phyloP scores from a whole-genome alignment of 169 alveolate species.

The Cryptosporidium xiaoi region DNA sequence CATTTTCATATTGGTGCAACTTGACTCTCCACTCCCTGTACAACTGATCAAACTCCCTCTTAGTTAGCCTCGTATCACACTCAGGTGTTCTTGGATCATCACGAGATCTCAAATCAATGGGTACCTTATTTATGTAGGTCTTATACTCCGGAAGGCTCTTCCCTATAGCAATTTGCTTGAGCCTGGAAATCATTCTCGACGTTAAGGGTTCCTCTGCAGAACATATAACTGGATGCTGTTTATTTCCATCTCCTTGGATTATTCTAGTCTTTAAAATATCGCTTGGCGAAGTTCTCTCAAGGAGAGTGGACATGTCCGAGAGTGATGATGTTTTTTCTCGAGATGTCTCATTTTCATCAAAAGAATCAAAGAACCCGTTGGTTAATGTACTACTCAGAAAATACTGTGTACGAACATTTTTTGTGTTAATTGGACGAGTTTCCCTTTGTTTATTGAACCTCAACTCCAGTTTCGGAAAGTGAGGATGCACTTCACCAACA shows the following conservation, averaged over 20 bases:
- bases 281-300: slow-evolving; percentile 16
- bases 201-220: slow-evolving; percentile 60
- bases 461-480: slow-evolving; percentile 43
- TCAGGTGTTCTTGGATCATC: slow-evolving; percentile 81
- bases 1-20: slow-evolving; percentile 78
- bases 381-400: too few species aligned
- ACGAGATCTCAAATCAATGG: slow-evolving; percentile 76
- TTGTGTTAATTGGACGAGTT: not conserved
- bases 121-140: slow-evolving; percentile 77
- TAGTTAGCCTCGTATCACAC: slow-evolving; percentile 76
- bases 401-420: not conserved
- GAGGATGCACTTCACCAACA: slow-evolving; percentile 30
- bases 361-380: not conserved
- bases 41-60: slow-evolving; percentile 77
- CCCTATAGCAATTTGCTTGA: slow-evolving; percentile 82
- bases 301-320: slow-evolving; percentile 63
- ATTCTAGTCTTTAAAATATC: not conserved
- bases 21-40: slow-evolving; percentile 80
- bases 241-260: not conserved
- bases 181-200: slow-evolving; percentile 76
- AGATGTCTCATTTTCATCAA: slow-evolving; percentile 8
- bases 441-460: slow-evolving; percentile 9
- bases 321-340: slow-evolving; percentile 16
- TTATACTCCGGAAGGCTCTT: slow-evolving; percentile 81
- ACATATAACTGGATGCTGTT: not conserved